A percentile compares a stretch with the other conserved stretches of the same genome.
Conservation (phyloP, 192 early-diverging fungal genomes). For the Mortierella claussenii region DNA sequence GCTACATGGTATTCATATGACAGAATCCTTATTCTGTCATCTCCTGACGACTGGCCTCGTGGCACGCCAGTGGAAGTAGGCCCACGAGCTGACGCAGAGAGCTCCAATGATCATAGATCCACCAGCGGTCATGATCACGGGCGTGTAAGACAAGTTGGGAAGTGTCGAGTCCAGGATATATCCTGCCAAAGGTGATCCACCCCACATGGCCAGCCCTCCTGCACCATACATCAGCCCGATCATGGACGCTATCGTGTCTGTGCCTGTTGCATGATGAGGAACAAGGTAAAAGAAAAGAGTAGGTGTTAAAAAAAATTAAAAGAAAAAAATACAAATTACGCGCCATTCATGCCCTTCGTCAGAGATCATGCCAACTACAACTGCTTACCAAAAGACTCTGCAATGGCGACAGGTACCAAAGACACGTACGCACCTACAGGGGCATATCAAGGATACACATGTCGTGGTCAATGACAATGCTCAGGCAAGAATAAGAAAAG, state of each 20-base stretch:
- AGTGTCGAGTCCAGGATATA: slow-evolving; percentile 36
- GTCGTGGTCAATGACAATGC: too few relatives aligned
- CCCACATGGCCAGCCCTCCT: slow-evolving; percentile 53
- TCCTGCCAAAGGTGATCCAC: slow-evolving; percentile 54
- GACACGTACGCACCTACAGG: slow-evolving; percentile 57
- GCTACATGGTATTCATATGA: too few relatives aligned
- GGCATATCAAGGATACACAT: not conserved
- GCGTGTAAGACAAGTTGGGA: slow-evolving; percentile 36
- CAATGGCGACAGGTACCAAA: slow-evolving; percentile 52
- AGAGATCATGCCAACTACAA: not conserved
- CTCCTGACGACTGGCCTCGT: not conserved
- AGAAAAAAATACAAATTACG: not conserved
- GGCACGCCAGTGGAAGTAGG: slow-evolving; percentile 30
- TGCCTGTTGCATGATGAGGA: slow-evolving; percentile 10
- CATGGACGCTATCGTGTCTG: slow-evolving; percentile 52
- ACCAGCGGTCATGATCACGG: slow-evolving; percentile 36
- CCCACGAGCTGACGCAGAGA: slow-evolving; percentile 31
- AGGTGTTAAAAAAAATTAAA: not conserved
- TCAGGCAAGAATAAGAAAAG: too few relatives aligned
- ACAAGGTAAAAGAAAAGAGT: not conserved
- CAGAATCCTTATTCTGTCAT: too few relatives aligned
- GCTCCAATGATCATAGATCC: slow-evolving; percentile 25
- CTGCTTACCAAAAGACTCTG: slow-evolving; percentile 52
- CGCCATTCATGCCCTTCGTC: not conserved
- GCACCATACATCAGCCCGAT: slow-evolving; percentile 56